A percentile compares a stretch with the other conserved stretches of the same genome.
Conservation (phyloP, 441 rosid species). For the Metrosideros polymorpha region DNA sequence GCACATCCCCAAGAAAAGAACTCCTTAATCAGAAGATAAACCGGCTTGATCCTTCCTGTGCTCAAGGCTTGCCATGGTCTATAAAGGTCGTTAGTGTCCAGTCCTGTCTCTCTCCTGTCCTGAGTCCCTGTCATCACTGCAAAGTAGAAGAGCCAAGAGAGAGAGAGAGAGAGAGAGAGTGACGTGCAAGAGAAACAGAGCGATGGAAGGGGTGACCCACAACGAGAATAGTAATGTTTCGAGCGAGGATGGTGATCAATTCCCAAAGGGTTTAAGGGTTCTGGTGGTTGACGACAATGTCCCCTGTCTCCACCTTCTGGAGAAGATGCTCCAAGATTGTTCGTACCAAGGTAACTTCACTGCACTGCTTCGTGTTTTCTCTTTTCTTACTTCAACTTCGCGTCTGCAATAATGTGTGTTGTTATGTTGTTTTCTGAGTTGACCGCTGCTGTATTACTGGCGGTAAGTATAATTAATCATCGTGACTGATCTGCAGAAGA, state of each 20-base stretch:
- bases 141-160: neutral
- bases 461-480: neutral
- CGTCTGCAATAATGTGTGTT: neutral
- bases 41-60: neutral
- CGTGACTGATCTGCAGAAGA: neutral
- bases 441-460: neutral
- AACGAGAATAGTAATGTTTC: neutral
- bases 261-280: neutral
- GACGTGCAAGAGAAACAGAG: neutral
- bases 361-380: neutral
- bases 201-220: neutral
- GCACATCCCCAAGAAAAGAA: neutral
- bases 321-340: neutral
- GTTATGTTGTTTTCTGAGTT: neutral
- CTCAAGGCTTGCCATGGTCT: neutral
- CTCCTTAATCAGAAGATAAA: neutral
- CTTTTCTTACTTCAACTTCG: neutral
- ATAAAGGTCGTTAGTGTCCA: neutral
- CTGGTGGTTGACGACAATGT: neutral
- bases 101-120: neutral
- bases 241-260: neutral
- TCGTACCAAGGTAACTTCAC: neutral
- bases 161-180: neutral
- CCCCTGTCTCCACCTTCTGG: neutral
- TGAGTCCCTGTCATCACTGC: neutral